phyloP scores from a whole-genome alignment of 352 stramenopile species.

The Hyaloperonospora brassicae region DNA sequence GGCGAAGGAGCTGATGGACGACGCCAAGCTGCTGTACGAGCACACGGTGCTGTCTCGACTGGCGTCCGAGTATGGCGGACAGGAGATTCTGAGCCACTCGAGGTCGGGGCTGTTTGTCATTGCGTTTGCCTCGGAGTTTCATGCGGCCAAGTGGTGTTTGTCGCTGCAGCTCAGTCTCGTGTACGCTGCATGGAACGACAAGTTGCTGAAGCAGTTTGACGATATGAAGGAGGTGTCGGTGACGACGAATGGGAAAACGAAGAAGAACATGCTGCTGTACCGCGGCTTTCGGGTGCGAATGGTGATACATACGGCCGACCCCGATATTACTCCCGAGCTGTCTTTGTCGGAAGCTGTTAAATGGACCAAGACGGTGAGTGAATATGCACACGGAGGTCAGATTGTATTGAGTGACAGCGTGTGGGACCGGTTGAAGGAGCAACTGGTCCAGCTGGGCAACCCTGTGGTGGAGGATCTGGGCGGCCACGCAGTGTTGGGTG shows the following conservation, averaged over 20 bases:
- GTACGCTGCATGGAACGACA: constrained; percentile 83
- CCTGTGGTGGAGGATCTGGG: constrained; percentile 82
- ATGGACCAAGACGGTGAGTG: constrained; percentile 79
- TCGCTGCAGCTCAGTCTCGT: constrained; percentile 79
- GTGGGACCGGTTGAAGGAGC: constrained; percentile 81
- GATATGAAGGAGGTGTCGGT: constrained; percentile 73
- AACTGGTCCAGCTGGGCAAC: constrained; percentile 82
- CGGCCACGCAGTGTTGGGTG: constrained; percentile 56
- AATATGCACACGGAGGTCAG: constrained; percentile 76
- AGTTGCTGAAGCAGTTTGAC: constrained; percentile 75
- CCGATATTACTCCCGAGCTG: constrained; percentile 42
- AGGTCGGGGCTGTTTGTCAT: constrained; percentile 76
- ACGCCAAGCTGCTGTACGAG: constrained; percentile 79
- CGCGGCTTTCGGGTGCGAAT: constrained; percentile 80
- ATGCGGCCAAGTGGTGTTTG: constrained; percentile 82
- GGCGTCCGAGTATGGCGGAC: constrained; percentile 71
- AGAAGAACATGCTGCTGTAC: constrained; percentile 75
- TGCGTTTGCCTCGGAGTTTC: constrained; percentile 78
- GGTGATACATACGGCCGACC: constrained; percentile 73
- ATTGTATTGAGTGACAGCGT: constrained; percentile 81
- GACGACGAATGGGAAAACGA: constrained; percentile 44
- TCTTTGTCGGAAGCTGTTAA: constrained; percentile 69
- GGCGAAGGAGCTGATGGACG: constrained; percentile 80
- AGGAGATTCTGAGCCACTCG: constrained; percentile 74
- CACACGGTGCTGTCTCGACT: constrained; percentile 81